Evolutionary conservation across 2,329 filamentous ascomycete genomes (phyloP).

Genomic region (Clonostachys chloroleuca): DNA sequence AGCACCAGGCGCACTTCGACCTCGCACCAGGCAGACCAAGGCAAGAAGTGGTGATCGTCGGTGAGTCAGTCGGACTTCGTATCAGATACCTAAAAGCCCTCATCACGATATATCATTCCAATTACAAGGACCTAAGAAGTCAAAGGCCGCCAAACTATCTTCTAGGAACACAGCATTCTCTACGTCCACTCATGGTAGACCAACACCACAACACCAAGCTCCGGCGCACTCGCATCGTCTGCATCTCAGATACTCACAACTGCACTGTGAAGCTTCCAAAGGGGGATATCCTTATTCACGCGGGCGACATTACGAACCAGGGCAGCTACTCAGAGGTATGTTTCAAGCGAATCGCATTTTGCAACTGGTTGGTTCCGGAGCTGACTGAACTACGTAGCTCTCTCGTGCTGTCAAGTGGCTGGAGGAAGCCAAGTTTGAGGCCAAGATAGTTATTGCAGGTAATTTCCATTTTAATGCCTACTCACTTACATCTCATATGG

Average conservation of each 20-base stretch:
- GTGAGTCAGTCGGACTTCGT: no score
- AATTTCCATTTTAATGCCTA: conserved; percentile 6
- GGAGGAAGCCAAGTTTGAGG: conserved; percentile 61
- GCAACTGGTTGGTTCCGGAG: neutral
- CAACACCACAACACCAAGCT: neutral
- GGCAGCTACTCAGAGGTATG: conserved; percentile 52
- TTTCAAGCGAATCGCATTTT: neutral
- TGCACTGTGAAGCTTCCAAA: conserved; percentile 58
- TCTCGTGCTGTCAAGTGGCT: conserved; percentile 63
- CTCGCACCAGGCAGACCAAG: no score
- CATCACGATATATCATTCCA: no score
- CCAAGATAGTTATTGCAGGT: conserved; percentile 69
- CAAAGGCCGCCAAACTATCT: no score
- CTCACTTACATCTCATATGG: neutral
- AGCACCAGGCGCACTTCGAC: no score
- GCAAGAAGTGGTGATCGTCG: no score
- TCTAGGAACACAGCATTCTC: no score
- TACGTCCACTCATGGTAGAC: no score
- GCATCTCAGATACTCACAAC: conserved; percentile 75
- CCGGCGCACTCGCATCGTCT: conserved; percentile 59
- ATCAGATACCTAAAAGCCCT: no score
- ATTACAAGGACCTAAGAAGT: no score
- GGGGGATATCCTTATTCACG: conserved; percentile 72
- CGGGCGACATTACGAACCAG: conserved; percentile 73
- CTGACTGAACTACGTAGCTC: conserved; percentile 27